phyloP scores from a whole-genome alignment of 140 eudicot species.

The Bidens hawaiensis region DNA sequence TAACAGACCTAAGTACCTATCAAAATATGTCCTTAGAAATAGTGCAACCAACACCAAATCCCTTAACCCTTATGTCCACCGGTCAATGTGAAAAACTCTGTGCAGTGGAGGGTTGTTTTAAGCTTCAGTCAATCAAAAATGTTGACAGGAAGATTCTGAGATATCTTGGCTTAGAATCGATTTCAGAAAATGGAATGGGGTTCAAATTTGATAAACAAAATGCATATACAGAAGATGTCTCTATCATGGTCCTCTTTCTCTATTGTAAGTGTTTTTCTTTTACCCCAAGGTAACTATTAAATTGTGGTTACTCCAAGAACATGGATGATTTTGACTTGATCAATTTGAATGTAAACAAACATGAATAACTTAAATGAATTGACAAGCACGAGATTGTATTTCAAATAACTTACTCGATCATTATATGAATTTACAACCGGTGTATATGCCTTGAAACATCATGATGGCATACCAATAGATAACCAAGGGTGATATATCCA shows the following conservation, averaged over 20 bases:
- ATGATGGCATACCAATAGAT: too few species aligned
- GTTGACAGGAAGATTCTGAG: conserved; percentile 14
- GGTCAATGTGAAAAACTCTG: background rate
- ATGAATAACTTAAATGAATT: too few species aligned
- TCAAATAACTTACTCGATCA: too few species aligned
- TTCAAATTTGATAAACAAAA: background rate
- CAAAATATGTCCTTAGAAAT: background rate
- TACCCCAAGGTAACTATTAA: too few species aligned
- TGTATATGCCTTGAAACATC: too few species aligned
- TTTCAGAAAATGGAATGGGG: background rate
- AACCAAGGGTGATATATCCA: too few species aligned
- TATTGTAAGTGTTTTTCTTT: background rate
- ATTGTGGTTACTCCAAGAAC: too few species aligned
- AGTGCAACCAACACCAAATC: background rate
- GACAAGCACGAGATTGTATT: too few species aligned
- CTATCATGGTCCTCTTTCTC: background rate
- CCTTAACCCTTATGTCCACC: background rate
- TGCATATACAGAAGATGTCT: background rate
- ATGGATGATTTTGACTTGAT: too few species aligned
- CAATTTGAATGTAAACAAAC: too few species aligned
- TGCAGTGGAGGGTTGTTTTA: conserved; percentile 2
- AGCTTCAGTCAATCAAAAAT: background rate
- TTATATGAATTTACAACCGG: too few species aligned
- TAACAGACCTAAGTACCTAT: fast-evolving
- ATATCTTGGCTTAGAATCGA: conserved; percentile 8